Percentiles rank a stretch among this genome's conserved stretches.
Conservation (phyloP, 768 basidiomycete genomes). For the Roridomyces roridus region DNA sequence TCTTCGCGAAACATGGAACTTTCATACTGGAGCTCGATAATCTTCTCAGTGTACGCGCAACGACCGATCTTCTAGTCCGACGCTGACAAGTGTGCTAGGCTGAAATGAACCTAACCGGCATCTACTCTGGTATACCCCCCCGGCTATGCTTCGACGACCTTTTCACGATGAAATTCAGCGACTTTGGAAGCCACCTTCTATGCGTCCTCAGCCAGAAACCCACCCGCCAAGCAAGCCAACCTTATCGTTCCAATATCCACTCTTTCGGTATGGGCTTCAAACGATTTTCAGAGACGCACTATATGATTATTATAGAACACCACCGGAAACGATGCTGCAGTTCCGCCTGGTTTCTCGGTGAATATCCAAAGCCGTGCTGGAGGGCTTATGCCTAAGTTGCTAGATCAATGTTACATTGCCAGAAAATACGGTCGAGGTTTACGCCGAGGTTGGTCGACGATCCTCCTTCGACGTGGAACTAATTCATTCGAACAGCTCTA, state of each 20-base stretch:
- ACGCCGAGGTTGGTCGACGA: constrained; percentile 20
- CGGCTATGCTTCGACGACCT: too few relatives aligned
- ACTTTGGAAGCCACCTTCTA: constrained; percentile 76
- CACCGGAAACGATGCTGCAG: constrained; percentile 73
- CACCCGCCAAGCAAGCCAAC: constrained; percentile 65
- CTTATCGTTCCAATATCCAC: constrained; percentile 76
- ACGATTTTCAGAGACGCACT: too few relatives aligned
- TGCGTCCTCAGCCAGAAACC: constrained; percentile 57
- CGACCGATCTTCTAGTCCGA: too few relatives aligned
- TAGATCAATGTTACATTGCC: constrained; percentile 76
- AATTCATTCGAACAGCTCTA: constrained; percentile 72
- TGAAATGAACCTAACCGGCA: constrained; percentile 57
- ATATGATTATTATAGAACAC: constrained; percentile 42
- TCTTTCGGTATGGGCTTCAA: constrained; percentile 33
- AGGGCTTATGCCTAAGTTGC: not conserved
- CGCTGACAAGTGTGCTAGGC: too few relatives aligned
- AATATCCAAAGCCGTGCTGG: not conserved
- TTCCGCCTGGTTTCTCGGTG: constrained; percentile 78
- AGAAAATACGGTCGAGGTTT: constrained; percentile 58
- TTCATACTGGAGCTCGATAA: constrained; percentile 82
- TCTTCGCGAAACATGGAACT: constrained; percentile 70
- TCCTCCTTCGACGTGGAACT: not conserved
- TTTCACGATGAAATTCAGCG: too few relatives aligned
- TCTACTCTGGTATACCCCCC: constrained; percentile 77
- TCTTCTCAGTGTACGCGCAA: too few relatives aligned